Evolutionary conservation across 352 stramenopile genomes (phyloP), one percentile per base, ranked within the genome.

Genomic region (Phytopythium cucurbitacearum): DNA sequence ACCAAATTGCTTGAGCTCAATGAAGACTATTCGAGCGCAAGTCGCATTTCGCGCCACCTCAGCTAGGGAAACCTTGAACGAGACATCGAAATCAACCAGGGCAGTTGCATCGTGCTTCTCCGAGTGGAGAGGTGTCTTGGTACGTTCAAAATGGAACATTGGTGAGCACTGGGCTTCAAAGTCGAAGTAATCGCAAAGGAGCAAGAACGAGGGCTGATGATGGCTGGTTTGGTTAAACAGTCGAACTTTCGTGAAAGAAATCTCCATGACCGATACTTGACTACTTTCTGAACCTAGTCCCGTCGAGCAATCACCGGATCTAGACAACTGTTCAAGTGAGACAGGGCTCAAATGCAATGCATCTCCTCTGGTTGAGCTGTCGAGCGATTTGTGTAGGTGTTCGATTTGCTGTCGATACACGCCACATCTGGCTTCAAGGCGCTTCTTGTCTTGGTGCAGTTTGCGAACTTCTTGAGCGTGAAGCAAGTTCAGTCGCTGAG

Each of bases 111-210:
- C 11, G 7, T 4, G 21, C 13, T 3, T 36, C 15, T 5, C 10
- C 28, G n/a, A 13, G 4, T 32, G 32, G 12, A 6, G 28, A 38
- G 7, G 5, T 50, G 11, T 40, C 13, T 11, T 15, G 9, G 32
- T 28, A 2, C 21, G 21, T 28, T 28, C 21, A 28, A 28, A 28
- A 28, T 28, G 21, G 5, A 69, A 56, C 37, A 71, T 47, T 8
- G 65, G 66, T 3, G 69, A 79, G 13, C 61, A 11, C 38, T 79
- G 69, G 1, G 65, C 59, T 40, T 79, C 69, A 50, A 73, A 79
- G 40, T 79, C 69, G 16, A 63, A 76, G 28, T 69, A 79, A 54
- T 79, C 69, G 56, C 66, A 76, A 3, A 73, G 57, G 5, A 79
- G 5, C 2, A 67, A 48, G 15, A 64, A 53, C 0, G 33, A 32